Base-by-base conservation (phyloP, 2,329 filamentous ascomycete genomes). In the Cryphonectria radicalis region DNA sequence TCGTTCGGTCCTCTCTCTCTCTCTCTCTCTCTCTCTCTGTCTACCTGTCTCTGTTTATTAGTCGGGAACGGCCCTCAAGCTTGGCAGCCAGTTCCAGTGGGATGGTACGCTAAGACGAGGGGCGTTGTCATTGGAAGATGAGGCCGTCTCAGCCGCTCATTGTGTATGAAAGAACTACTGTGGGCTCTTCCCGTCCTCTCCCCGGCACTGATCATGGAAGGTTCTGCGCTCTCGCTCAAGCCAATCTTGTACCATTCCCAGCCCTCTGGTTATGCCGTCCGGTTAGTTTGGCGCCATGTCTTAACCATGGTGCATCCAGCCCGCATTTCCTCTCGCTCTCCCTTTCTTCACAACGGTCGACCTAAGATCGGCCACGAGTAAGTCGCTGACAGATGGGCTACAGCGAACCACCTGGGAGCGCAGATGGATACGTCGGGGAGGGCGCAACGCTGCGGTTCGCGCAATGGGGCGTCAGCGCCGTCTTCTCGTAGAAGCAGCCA, bases 1-100 rank as follows among this genome's bases (percentile, higher is more conserved):
- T 43, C 19, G 37, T n/a, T 42, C 50, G 22, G 37, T 25, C 66
- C 14, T 50, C 19, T n/a, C n/a, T n/a, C n/a, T n/a, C n/a, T n/a
- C n/a, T n/a, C n/a, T n/a, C n/a, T n/a, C n/a, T n/a, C n/a, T n/a
- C n/a, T n/a, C n/a, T n/a, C n/a, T n/a, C n/a, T n/a, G n/a, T n/a
- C n/a, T n/a, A n/a, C n/a, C n/a, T n/a, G n/a, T n/a, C n/a, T n/a
- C n/a, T n/a, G 46, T 17, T 28, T 35, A 17, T n/a, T 25, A 4
- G 43, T 60, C 66, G 62, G 55, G 35, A 35, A 35, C 5, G 40
- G 28, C 28, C 63, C 65, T 50, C 19, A 19, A 50, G 46, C 46
- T 68, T 72, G 70, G 70, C 66, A 66, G 59, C 71, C 53, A 66
- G 67, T 60, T 68, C 71, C 71, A 71, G 62, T 67, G 64, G 68